Evolutionary conservation across 495 filamentous ascomycete genomes (phyloP), one percentile per base, ranked within the genome.

Genomic region (Podospora anserina): DNA sequence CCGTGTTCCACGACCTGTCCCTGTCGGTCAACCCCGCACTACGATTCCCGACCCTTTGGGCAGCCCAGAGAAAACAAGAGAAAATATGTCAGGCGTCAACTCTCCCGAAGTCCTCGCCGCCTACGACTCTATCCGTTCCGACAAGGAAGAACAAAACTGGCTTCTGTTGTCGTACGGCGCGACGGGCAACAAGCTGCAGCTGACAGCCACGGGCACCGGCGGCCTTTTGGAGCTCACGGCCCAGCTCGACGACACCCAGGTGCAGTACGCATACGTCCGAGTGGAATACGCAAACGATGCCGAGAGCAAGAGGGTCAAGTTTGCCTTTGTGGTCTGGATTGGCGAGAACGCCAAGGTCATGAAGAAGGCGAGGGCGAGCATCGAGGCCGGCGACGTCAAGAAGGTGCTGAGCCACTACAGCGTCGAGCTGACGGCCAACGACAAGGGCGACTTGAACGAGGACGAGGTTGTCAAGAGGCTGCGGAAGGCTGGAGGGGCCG

Each of bases 251-350:
- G 78, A 82, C 65, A 66, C 61, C 5, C 80, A 86, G 70, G 86
- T 85, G 34, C 80, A 83, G 66, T 88, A 86, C 76, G 86, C 77
- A n/a, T 88, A 87, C 74, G 82, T 80, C 65, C 80, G 86, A 9
- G 75, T 88, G 73, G 84, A 87, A 74, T 85, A 87, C 72, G 84
- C 84, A 62, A 87, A 87, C 78, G 86, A 88, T 72, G 82, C 82
- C 63, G 85, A 88, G 77, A 79, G 75, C 73, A 84, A 79, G 76
- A 78, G 86, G n/a, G 81, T 87, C 69, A 88, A 88, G 76, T 88
- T 88, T 70, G 80, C 78, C 5, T 72, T 88, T 16, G 75, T 88
- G 26, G 79, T 87, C 53, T 88, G 85, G 85, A 86, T 86, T 71
- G 86, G 86, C 66, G 76, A 81, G 72, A 61, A 70, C 32, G 85